Evolutionary conservation across 192 early-diverging fungal genomes (phyloP).

Genomic region (Linnemannia schmuckeri): DNA sequence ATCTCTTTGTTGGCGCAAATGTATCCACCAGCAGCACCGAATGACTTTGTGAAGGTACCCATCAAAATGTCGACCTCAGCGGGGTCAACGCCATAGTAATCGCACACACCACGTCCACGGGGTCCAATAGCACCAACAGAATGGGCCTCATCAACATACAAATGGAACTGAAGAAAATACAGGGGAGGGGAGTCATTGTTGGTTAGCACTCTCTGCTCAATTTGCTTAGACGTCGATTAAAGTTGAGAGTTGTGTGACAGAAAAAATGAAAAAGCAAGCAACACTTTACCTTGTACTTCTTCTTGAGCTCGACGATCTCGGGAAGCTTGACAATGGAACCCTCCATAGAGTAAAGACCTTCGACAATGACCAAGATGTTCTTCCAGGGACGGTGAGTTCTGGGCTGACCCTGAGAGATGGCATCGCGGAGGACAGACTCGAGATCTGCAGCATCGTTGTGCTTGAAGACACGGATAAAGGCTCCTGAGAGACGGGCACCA

Average conservation of each 20-base stretch:
- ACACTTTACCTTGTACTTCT: conserved; percentile 82
- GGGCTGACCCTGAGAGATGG: conserved; percentile 96
- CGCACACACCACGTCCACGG: conserved; percentile 95
- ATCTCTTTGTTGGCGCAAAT: conserved; percentile 81
- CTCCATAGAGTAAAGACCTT: conserved; percentile 99
- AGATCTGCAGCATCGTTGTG: conserved; percentile 91
- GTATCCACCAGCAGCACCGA: conserved; percentile 97
- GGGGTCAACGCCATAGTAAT: conserved; percentile 94
- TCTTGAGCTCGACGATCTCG: conserved; percentile 88
- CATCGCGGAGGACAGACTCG: conserved; percentile 83
- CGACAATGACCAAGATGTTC: conserved; percentile 97
- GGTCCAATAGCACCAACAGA: conserved; percentile 95
- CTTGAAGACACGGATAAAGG: conserved; percentile 92
- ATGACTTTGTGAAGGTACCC: conserved; percentile 98
- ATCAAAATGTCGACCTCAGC: conserved; percentile 93
- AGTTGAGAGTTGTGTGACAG: neutral
- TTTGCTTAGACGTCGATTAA: neutral
- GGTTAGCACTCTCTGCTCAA: neutral
- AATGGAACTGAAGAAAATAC: conserved; percentile 74
- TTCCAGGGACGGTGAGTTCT: conserved; percentile 99
- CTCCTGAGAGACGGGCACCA: conserved; percentile 93
- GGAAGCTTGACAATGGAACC: conserved; percentile 92
- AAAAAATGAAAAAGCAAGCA: neutral
- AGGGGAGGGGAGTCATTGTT: neutral
- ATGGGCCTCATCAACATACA: conserved; percentile 98